These are phyloP conservation scores for Staphylotrichum longicolle DNA, from an alignment of 495 filamentous ascomycete species.

Conservation along the genomic window DNA sequence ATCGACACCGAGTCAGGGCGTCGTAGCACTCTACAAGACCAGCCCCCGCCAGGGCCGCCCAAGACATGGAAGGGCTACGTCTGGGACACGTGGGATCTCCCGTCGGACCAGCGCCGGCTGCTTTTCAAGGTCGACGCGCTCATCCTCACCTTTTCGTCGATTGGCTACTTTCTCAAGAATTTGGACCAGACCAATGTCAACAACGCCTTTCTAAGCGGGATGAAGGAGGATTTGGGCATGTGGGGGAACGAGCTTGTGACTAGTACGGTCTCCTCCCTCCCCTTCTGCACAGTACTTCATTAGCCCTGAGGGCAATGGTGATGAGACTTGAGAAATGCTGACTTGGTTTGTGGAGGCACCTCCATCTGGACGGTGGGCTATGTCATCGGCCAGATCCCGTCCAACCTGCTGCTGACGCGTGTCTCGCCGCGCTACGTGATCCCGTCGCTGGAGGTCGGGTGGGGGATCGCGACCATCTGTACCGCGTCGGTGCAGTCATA, in stretches of 20 bases:
- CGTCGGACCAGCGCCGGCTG: neutral
- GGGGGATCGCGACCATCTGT: slow-evolving; percentile 41
- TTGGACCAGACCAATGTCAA: slow-evolving; percentile 45
- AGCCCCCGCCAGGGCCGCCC: neutral
- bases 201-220: slow-evolving; percentile 45
- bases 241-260: slow-evolving; percentile 41
- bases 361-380: slow-evolving; percentile 24
- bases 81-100: slow-evolving; percentile 7
- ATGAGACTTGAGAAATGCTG: no score
- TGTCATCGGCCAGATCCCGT: slow-evolving; percentile 46
- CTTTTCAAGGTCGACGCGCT: slow-evolving; percentile 2
- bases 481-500: slow-evolving; percentile 32
- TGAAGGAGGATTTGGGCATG: slow-evolving; percentile 44
- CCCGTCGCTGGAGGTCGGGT: slow-evolving; percentile 42
- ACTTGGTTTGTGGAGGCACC: neutral
- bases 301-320: neutral
- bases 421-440: slow-evolving; percentile 43
- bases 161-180: slow-evolving; percentile 20
- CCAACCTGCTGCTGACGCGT: slow-evolving; percentile 54
- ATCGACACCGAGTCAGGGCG: neutral
- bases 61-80: slow-evolving; percentile 6
- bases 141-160: neutral
- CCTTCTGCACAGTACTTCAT: neutral
- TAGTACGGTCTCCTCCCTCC: slow-evolving; percentile 25
- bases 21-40: neutral